Evolutionary conservation across 2,329 filamentous ascomycete species (phyloP).

Genomic region (Paraphaeosphaeria sporulosa): DNA sequence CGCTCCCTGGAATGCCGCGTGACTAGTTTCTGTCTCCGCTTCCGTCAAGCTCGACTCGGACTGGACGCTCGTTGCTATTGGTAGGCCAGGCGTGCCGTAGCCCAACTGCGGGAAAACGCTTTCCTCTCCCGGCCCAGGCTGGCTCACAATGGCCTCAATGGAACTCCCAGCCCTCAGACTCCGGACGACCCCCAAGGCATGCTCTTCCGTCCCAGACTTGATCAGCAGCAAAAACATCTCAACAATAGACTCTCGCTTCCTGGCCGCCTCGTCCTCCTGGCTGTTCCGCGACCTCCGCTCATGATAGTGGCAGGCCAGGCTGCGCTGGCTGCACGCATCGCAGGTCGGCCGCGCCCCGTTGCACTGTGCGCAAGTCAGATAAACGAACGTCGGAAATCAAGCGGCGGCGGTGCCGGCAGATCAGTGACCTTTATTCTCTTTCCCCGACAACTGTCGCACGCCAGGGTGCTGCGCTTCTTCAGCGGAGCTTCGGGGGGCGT

Average conservation of each 20-base stretch:
- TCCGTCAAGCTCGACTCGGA: no score
- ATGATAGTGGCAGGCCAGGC: slow-evolving; percentile 18
- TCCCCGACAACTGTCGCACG: slow-evolving; percentile 2
- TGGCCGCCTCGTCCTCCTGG: slow-evolving; percentile 18
- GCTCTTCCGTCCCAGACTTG: background rate
- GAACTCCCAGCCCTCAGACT: background rate
- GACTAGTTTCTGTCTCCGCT: background rate
- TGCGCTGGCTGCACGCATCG: slow-evolving; percentile 13
- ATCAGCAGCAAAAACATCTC: background rate
- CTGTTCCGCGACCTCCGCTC: slow-evolving; percentile 15
- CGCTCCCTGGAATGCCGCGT: background rate
- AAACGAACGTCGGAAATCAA: no score
- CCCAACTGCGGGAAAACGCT: background rate
- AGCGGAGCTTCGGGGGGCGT: background rate
- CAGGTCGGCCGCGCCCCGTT: slow-evolving; percentile 18
- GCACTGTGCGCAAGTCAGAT: slow-evolving; percentile 15
- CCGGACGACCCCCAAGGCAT: background rate
- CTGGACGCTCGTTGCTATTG: background rate
- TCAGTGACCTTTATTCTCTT: background rate
- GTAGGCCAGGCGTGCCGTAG: background rate
- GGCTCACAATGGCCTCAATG: background rate
- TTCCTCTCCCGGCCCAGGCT: background rate
- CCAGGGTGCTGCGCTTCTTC: background rate
- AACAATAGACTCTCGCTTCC: slow-evolving; percentile 3
- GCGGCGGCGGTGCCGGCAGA: no score